Percentiles rank a stretch among this genome's conserved stretches.
Conservation (phyloP, 2,329 filamentous ascomycete genomes). For the Ramularia endophylla region DNA sequence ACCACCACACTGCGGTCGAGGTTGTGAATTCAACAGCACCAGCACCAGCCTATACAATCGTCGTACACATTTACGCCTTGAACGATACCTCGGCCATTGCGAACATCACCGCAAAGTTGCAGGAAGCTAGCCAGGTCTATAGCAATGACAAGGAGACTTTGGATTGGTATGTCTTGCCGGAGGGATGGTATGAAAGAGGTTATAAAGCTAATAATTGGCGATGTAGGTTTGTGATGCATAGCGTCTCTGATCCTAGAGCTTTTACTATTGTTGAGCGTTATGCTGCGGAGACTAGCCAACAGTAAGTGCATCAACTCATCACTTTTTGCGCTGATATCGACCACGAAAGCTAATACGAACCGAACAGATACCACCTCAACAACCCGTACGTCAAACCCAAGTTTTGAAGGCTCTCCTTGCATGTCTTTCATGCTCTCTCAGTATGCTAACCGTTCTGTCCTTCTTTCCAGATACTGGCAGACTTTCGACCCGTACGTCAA, state of each 20-base stretch:
- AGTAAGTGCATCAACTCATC: too few species aligned
- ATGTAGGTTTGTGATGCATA: conserved; percentile 71
- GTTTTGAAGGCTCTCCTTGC: too few species aligned
- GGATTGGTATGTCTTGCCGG: conserved; percentile 25
- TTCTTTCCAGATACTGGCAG: conserved; percentile 69
- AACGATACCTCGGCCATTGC: conserved; percentile 56
- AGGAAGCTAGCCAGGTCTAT: conserved; percentile 69
- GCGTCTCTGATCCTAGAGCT: conserved; percentile 58
- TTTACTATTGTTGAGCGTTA: conserved; percentile 74
- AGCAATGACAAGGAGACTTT: conserved; percentile 62
- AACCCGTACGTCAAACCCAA: too few species aligned
- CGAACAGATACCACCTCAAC: conserved; percentile 40
- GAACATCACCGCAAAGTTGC: conserved; percentile 64
- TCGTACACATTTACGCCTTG: conserved; percentile 65
- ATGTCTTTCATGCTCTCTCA: too few species aligned
- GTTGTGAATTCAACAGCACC: too few species aligned
- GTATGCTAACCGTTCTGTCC: too few species aligned
- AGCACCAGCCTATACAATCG: conserved; percentile 56
- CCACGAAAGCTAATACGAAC: too few species aligned
- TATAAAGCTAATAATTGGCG: neutral
- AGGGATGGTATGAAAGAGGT: too few species aligned
- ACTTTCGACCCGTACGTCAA: conserved; percentile 70
- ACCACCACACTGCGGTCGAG: too few species aligned
- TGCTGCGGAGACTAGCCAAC: conserved; percentile 56
- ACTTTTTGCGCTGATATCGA: too few species aligned